phyloP scores from a whole-genome alignment of 106 monocot species.

The Hemerocallis citrina region DNA sequence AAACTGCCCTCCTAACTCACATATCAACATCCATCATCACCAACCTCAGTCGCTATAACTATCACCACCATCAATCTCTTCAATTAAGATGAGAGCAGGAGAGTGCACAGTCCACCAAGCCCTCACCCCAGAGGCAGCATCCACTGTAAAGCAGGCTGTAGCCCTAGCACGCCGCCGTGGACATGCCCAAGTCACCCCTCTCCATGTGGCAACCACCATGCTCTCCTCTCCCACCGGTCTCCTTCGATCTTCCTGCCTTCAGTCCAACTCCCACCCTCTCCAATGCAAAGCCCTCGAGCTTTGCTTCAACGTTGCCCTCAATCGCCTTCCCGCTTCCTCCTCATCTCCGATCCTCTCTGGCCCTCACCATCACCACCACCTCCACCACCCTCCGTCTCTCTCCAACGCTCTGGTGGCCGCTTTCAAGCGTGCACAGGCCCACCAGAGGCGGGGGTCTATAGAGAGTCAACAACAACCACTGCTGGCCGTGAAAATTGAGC shows the following conservation, averaged over 20 bases:
- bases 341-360: constrained; percentile 7
- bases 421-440: constrained; percentile 93
- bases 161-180: constrained; percentile 72
- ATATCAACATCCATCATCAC: neutral
- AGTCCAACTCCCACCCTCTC: constrained; percentile 71
- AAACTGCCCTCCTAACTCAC: no score
- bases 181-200: constrained; percentile 93
- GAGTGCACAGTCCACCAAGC: constrained; percentile 85
- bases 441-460: constrained; percentile 80
- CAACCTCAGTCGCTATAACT: neutral
- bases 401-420: constrained; percentile 98
- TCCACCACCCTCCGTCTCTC: constrained; percentile 50
- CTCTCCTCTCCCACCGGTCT: constrained; percentile 68
- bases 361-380: constrained; percentile 30
- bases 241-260: constrained; percentile 63
- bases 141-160: constrained; percentile 74
- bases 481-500: constrained; percentile 86
- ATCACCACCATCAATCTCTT: no score
- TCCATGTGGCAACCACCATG: constrained; percentile 95
- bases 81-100: constrained; percentile 93
- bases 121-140: constrained; percentile 69
- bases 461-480: constrained; percentile 89
- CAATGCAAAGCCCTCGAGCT: constrained; percentile 85
- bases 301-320: constrained; percentile 88
- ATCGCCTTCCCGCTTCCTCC: constrained; percentile 33